Base-by-base conservation (phyloP, 768 basidiomycete species). In the Butyriboletus loyo region DNA sequence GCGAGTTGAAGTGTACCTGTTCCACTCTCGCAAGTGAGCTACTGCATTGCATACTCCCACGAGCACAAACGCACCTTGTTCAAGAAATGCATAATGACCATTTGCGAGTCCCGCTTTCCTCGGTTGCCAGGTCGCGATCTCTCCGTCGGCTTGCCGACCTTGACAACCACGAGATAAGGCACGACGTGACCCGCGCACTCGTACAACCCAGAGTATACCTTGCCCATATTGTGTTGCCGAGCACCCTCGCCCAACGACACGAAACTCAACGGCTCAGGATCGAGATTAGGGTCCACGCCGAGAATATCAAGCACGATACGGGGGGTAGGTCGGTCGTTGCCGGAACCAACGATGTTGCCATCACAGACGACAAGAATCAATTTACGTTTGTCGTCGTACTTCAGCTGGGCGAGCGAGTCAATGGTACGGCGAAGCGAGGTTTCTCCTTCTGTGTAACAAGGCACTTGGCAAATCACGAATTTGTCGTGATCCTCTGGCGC, bases 331-430 rank as follows among this genome's bases (percentile, higher is more conserved):
- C 92, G 82, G 72, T 98, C 94, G 70, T 98, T 98, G 6, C 96
- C 95, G 3, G 89, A 89, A 62, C 96, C 96, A 54, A 98, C 91
- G 57, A 98, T 97, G 81, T 93, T 99, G 61, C 96, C 96, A 69
- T 99, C 96, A 65, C 96, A 98, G 62, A 98, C 87, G 73, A 98
- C 76, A 55, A 96, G 80, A 27, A 98, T 76, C 8, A 98, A 76
- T 72, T 98, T 98, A 35, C 96, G 89, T 73, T 98, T 99, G 76
- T 99, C 96, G 64, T 99, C 96, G 63, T 98, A 99, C 71, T 92
- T 95, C 72, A 96, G 78, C 67, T 89, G 83, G 2, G 96, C 92
- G 52, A 99, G 75, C 5, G 94, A 96, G 67, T 98, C 93, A 65
- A 99, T 96, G 2, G 94, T 97, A 60, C 77, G 78, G 44, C 89